These are phyloP conservation scores for Mycena epipterygia DNA, from an alignment of 768 basidiomycete species.

Conservation along the genomic window DNA sequence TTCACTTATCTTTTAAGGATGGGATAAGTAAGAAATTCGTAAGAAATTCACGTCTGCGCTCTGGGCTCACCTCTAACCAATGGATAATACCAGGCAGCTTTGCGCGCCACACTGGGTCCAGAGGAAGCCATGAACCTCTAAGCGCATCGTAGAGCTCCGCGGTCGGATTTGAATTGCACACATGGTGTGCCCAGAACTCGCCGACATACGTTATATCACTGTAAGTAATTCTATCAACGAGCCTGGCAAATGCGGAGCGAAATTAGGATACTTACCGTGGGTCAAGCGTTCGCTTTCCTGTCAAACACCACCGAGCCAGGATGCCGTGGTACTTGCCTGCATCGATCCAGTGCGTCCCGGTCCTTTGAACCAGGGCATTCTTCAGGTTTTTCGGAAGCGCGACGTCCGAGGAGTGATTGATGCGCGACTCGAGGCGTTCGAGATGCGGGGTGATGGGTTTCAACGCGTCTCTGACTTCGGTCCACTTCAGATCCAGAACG, in stretches of 20 bases:
- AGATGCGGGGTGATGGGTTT: neutral
- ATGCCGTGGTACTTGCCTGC: neutral
- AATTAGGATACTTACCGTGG: neutral
- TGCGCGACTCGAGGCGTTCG: neutral
- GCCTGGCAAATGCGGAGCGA: too few species aligned
- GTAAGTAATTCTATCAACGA: neutral
- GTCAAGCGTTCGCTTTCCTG: neutral
- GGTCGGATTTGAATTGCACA: neutral
- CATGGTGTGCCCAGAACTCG: slow-evolving; percentile 21
- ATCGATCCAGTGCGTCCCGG: neutral
- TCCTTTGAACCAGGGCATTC: neutral
- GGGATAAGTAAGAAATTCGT: too few species aligned
- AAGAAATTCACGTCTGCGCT: too few species aligned
- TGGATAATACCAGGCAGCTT: too few species aligned
- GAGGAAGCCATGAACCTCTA: neutral
- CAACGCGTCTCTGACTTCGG: neutral
- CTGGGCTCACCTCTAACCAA: neutral
- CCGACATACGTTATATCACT: neutral
- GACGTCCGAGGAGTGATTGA: neutral
- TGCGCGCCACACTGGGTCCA: neutral
- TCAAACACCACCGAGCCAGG: slow-evolving; percentile 18
- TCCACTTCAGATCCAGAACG: neutral
- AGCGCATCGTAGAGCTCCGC: slow-evolving; percentile 7
- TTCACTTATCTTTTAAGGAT: too few species aligned
- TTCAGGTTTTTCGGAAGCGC: neutral